Evolutionary conservation across 2,329 filamentous ascomycete species (phyloP), one percentile per base, ranked within the genome.

Genomic region (Hymenoscyphus scutula): DNA sequence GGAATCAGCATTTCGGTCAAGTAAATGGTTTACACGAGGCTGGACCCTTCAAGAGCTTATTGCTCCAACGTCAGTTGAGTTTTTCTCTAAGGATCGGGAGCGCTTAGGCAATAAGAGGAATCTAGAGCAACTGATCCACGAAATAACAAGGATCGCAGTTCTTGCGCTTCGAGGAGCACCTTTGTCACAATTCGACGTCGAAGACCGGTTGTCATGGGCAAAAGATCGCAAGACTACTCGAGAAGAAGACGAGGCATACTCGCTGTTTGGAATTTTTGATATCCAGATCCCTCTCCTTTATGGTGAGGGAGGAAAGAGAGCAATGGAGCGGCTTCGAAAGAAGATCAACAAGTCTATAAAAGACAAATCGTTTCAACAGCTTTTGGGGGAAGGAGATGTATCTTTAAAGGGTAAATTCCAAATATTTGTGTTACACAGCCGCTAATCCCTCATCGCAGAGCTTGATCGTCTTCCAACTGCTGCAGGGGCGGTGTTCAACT

Each of bases 211-310:
- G 75, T 75, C 74, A 1, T 80, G 77, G 78, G 76, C 76, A 3
- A 69, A 74, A 1, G 58, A 68, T 2, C 71, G 78, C 0, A 32
- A 68, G 1, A 78, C 77, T 0, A 75, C 70, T 0, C 65, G 75
- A 5, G 19, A 61, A 0, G 79, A 81, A 59, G 27, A 29, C 27
- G 6, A 29, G 6, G 27, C 27, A 6, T 29, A 29, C 27, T 29
- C 27, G 27, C 6, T 81, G 0, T 63, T 81, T 3, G 79, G 79
- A 0, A 72, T 81, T 0, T 81, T 81, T 30, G 71, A 71, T 0
- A 17, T 55, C 29, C 29, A 19, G 11, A 55, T 29, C 45, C 62
- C 78, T 0, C 64, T 80, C 2, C 53, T 80, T 0, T 81, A 81
- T 62, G 53, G 79, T 1, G 75, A 77, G 53, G 74, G 74, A 0